phyloP scores from a whole-genome alignment of 2,329 filamentous ascomycete genomes.

The Penicillium frequentans region DNA sequence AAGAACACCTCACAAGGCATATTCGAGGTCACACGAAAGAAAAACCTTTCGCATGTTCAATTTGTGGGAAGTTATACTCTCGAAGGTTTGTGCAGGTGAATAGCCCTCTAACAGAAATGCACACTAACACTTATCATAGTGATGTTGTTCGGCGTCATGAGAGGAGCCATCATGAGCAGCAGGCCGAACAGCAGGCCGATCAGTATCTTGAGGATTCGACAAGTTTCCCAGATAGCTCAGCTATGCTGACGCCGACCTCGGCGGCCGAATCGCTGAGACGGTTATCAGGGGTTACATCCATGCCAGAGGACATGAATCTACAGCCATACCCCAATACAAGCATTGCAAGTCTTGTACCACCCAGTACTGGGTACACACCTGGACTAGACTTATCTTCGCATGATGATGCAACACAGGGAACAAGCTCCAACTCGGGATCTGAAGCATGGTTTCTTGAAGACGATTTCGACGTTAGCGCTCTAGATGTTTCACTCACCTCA shows the following conservation, averaged over 20 bases:
- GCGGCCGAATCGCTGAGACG: not conserved
- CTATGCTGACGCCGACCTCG: not conserved
- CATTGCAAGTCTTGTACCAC: not conserved
- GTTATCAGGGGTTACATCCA: not conserved
- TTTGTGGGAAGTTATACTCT: slow-evolving; percentile 21
- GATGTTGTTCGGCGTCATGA: not conserved
- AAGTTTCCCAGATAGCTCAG: not conserved
- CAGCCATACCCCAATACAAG: not conserved
- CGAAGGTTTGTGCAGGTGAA: slow-evolving; percentile 10
- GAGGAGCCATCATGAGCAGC: not conserved
- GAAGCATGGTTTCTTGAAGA: slow-evolving; percentile 17
- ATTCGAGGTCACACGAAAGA: slow-evolving; percentile 92
- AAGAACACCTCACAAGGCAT: slow-evolving; percentile 49
- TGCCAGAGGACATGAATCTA: not conserved
- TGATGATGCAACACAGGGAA: not conserved
- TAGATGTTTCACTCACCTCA: slow-evolving; percentile 19
- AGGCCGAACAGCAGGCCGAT: not conserved
- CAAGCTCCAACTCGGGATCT: slow-evolving; percentile 2
- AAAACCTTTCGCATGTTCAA: slow-evolving; percentile 63
- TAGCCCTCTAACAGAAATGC: not conserved
- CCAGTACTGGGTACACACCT: not conserved
- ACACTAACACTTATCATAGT: not conserved
- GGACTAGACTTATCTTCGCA: not conserved
- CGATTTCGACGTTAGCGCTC: slow-evolving; percentile 17
- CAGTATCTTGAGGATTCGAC: not conserved